phyloP scores from a whole-genome alignment of 306 rosid genomes.

The Astragalus glycyphyllos region DNA sequence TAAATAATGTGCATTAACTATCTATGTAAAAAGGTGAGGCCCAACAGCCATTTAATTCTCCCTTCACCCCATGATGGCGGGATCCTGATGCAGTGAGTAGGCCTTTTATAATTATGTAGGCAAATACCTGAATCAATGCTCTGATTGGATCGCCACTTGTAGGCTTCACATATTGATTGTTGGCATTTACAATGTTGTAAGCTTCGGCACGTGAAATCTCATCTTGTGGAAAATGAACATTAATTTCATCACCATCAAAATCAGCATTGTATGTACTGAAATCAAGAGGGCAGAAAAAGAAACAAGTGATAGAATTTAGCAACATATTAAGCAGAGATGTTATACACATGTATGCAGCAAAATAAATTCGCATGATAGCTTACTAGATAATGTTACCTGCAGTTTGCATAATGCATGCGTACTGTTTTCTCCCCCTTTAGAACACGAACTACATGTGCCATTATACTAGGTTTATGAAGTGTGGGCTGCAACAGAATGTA shows the following conservation, averaged over 20 bases:
- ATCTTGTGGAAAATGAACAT: slow-evolving; percentile 98
- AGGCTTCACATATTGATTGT: slow-evolving; percentile 95
- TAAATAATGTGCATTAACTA: slow-evolving; percentile 19
- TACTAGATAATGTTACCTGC: slow-evolving; percentile 53
- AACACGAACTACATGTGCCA: slow-evolving; percentile 93
- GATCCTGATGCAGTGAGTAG: neutral
- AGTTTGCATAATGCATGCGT: slow-evolving; percentile 96
- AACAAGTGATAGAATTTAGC: slow-evolving; percentile 20
- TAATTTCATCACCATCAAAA: slow-evolving; percentile 98
- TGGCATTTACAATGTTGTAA: slow-evolving; percentile 91
- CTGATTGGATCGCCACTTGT: slow-evolving; percentile 97
- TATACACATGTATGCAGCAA: slow-evolving; percentile 11
- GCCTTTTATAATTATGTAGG: slow-evolving; percentile 13
- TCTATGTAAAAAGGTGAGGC: slow-evolving; percentile 22
- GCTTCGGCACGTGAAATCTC: slow-evolving; percentile 98
- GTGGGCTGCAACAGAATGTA: slow-evolving; percentile 75
- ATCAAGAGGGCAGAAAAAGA: slow-evolving; percentile 10
- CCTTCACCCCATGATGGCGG: neutral
- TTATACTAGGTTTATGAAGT: slow-evolving; percentile 98
- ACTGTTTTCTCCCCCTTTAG: slow-evolving; percentile 94
- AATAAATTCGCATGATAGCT: slow-evolving; percentile 46
- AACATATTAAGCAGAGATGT: slow-evolving; percentile 19
- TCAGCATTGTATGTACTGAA: slow-evolving; percentile 95
- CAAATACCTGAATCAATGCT: slow-evolving; percentile 87
- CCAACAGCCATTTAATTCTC: slow-evolving; percentile 3